These are phyloP conservation scores for Ceratocystis ficicola DNA, from an alignment of 2,329 filamentous ascomycete species.

Conservation along the genomic window DNA sequence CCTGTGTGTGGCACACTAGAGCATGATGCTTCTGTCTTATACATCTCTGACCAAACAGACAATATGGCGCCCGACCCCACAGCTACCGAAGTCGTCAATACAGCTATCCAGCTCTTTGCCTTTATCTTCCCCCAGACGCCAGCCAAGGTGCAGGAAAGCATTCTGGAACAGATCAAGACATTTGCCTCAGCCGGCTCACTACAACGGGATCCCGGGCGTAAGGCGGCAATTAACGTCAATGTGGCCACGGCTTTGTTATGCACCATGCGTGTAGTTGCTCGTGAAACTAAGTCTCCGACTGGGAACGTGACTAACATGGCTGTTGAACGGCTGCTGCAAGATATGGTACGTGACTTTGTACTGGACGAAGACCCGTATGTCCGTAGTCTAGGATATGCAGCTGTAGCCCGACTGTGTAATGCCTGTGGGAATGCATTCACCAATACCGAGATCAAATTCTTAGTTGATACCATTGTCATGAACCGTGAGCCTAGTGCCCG, in stretches of 20 bases:
- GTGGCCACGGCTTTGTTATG: conserved; percentile 69
- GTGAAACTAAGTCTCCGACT: conserved; percentile 59
- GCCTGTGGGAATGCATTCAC: conserved; percentile 79
- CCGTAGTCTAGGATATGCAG: conserved; percentile 71
- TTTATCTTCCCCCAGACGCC: conserved; percentile 82
- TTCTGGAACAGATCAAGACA: conserved; percentile 82
- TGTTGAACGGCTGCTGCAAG: conserved; percentile 75
- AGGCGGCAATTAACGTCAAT: conserved; percentile 84
- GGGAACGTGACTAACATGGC: conserved; percentile 63
- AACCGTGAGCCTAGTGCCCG: conserved; percentile 88
- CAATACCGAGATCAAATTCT: conserved; percentile 74
- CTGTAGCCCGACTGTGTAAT: conserved; percentile 73
- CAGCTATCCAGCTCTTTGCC: conserved; percentile 85
- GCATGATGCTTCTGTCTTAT: conserved; percentile 76
- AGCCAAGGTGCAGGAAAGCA: conserved; percentile 87
- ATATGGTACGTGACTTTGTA: conserved; percentile 59
- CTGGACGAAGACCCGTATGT: conserved; percentile 76
- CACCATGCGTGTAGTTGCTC: conserved; percentile 70
- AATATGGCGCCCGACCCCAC: conserved; percentile 56
- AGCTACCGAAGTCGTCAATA: conserved; percentile 85
- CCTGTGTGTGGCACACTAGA: conserved; percentile 76
- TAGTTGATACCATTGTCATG: conserved; percentile 86
- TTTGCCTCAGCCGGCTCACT: conserved; percentile 71
- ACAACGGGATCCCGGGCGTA: conserved; percentile 75
- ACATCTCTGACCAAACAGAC: conserved; percentile 32